Evolutionary conservation across 805 yeast species (phyloP).

Genomic region (Candida chauliodis): DNA sequence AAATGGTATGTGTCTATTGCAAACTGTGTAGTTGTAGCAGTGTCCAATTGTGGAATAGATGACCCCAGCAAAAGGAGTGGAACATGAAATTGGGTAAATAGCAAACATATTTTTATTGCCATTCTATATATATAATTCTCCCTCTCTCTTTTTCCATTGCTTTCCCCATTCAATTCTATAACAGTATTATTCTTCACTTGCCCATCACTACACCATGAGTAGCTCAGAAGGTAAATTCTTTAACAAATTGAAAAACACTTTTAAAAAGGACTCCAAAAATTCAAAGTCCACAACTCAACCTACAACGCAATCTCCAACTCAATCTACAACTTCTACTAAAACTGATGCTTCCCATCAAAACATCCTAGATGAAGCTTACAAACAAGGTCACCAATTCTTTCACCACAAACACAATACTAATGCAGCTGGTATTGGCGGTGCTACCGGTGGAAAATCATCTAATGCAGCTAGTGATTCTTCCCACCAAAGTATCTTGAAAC

Average conservation of each 20-base stretch:
- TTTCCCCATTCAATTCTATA: neutral
- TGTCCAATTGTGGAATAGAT: no score
- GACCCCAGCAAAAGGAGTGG: neutral
- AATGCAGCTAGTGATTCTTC: constrained; percentile 3
- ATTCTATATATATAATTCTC: neutral
- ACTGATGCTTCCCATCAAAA: neutral
- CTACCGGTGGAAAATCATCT: neutral
- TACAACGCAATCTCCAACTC: neutral
- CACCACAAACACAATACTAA: constrained; percentile 5
- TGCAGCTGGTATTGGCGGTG: constrained; percentile 6
- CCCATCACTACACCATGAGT: constrained; percentile 2
- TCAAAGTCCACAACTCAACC: neutral
- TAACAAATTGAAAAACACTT: constrained; percentile 21
- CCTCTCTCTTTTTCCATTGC: neutral
- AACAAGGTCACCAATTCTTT: constrained; percentile 3
- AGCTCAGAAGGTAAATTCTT: constrained; percentile 14
- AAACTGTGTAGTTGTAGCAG: no score
- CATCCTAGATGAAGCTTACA: constrained; percentile 1
- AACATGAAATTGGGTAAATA: neutral
- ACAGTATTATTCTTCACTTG: neutral
- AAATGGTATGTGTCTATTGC: no score
- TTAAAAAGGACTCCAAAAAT: constrained; percentile 10
- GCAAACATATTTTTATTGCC: neutral
- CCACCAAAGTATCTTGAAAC: constrained; percentile 3
- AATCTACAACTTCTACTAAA: neutral